Evolutionary conservation across 768 basidiomycete species (phyloP), one percentile per base, ranked within the genome.

Genomic region (Naganishia friedmannii): DNA sequence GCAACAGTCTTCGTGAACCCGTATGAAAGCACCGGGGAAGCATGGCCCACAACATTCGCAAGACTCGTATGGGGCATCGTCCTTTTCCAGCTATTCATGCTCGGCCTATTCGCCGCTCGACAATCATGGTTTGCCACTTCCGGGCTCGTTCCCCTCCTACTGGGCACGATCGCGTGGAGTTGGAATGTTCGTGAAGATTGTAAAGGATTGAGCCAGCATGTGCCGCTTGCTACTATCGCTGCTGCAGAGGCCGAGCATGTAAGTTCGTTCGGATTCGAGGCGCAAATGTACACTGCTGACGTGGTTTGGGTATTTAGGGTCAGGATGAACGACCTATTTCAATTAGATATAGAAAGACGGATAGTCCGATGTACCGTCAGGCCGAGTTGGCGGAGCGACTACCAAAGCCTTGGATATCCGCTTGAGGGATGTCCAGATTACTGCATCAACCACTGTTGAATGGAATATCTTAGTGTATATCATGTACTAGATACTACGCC

Each of bases 21-120:
- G 0, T 98, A 97, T 81, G 94, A 97, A 82, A 92, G 91, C 1
- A 90, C 90, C 74, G 96, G 96, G 1, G 93, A 97, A 83, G 96
- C 94, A 0, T 98, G 96, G 95, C 92, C 93, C 0, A 88, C 97
- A 74, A 94, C 96, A 0, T 97, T 94, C 80, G 86, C 88, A 31
- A 90, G 95, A 8, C 87, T 96, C 48, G 89, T 94, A 37, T 92
- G 91, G 89, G 94, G 91, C 54, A 86, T 98, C 68, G 78, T 95
- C 78, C 91, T 95, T 66, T 98, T 94, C 85, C 88, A 94, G 68
- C 79, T 93, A 54, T 96, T 98, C 85, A 98, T 98, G 96, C 91
- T 89, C 54, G 94, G 94, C 56, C 90, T 96, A 74, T 97, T 99
- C 84, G 88, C 89, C 39, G 86, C 85, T 72, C 88, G 82, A 74